Conservation (phyloP, 2,329 filamentous ascomycete genomes). For the Hysterium pulicare region DNA sequence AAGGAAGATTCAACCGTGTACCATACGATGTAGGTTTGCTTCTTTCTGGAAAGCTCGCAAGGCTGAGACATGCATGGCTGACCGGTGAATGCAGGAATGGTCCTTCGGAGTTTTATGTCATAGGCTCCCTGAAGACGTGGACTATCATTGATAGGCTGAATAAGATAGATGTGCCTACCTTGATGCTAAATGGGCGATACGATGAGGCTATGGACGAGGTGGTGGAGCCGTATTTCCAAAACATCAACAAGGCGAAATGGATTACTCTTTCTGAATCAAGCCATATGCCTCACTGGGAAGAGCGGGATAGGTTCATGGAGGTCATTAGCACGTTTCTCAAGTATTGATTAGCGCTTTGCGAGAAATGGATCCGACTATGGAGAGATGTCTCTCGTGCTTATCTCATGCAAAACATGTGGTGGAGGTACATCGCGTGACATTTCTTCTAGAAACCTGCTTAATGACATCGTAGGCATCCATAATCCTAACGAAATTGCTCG, state of each 20-base stretch:
- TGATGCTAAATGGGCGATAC: constrained; percentile 43
- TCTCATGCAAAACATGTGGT: neutral
- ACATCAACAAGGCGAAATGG: constrained; percentile 41
- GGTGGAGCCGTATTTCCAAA: constrained; percentile 32
- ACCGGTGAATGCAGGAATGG: constrained; percentile 25
- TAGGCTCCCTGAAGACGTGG: constrained; percentile 41
- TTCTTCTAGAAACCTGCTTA: too few relatives aligned
- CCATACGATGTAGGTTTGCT: constrained; percentile 22
- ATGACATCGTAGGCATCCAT: too few relatives aligned
- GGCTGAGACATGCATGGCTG: neutral
- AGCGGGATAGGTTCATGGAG: constrained; percentile 8
- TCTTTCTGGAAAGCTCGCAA: neutral
- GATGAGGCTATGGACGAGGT: constrained; percentile 38
- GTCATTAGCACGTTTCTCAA: constrained; percentile 6
- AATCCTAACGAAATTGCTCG: too few relatives aligned
- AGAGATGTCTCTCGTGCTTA: neutral
- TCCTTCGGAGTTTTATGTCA: constrained; percentile 35
- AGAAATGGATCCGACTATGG: neutral
- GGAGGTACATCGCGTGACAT: too few relatives aligned
- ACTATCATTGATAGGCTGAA: constrained; percentile 29
- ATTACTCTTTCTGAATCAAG: constrained; percentile 31
- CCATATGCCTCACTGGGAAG: constrained; percentile 20
- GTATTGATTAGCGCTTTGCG: neutral
- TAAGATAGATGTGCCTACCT: constrained; percentile 37
- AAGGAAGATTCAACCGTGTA: constrained; percentile 31